A percentile compares a stretch with the other conserved stretches of the same genome.
These are phyloP conservation scores for Cryptococcus sp. DNA, from an alignment of 1,284 basidiomycete species.

Conservation along the genomic window DNA sequence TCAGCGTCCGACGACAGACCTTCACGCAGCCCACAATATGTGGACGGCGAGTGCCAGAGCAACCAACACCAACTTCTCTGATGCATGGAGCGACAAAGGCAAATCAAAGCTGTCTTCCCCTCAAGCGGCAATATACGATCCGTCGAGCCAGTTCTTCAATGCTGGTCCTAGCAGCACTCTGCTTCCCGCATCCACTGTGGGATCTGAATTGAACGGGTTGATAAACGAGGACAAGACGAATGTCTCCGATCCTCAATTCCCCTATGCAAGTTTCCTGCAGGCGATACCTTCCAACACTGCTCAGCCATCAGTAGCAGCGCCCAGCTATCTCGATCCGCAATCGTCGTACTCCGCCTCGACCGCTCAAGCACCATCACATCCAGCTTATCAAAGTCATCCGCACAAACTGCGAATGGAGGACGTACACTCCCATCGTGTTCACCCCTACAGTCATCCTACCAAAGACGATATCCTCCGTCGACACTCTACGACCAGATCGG, in stretches of 20 bases:
- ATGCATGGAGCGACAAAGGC: too few species aligned
- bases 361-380: background rate
- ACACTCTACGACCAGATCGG: conserved; percentile 13
- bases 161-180: too few species aligned
- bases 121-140: too few species aligned
- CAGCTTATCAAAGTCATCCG: background rate
- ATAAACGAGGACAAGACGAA: too few species aligned
- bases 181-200: too few species aligned
- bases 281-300: conserved; percentile 5
- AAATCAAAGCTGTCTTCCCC: too few species aligned
- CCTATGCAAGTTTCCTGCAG: conserved; percentile 19
- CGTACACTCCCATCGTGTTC: conserved; percentile 1
- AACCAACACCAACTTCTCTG: too few species aligned
- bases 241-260: conserved; percentile 9
- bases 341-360: background rate
- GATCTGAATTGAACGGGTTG: too few species aligned
- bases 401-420: background rate
- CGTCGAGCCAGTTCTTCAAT: too few species aligned
- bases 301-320: background rate
- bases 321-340: background rate
- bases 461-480: conserved; percentile 15
- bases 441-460: conserved; percentile 11
- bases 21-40: too few species aligned
- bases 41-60: too few species aligned
- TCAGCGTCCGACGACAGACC: too few species aligned